Evolutionary conservation across 495 filamentous ascomycete genomes (phyloP).

Genomic region (Letharia lupina): DNA sequence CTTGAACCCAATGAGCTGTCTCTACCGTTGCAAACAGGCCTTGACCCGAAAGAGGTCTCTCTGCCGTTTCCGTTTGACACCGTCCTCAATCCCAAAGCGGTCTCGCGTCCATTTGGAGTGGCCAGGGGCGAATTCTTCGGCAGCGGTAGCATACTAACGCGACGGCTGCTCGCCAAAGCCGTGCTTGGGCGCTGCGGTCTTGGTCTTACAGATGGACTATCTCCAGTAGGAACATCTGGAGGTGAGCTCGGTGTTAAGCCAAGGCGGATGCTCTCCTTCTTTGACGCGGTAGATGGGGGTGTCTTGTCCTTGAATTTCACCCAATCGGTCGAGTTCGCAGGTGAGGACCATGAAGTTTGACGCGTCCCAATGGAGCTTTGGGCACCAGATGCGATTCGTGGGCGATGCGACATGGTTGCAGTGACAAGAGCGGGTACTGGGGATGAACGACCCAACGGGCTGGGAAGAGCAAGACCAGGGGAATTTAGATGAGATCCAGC

Average conservation of each 20-base stretch:
- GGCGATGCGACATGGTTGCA: slow-evolving; percentile 35
- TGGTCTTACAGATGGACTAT: slow-evolving; percentile 29
- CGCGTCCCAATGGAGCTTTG: slow-evolving; percentile 25
- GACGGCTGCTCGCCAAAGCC: slow-evolving; percentile 38
- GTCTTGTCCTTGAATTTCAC: slow-evolving; percentile 34
- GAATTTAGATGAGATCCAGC: slow-evolving; percentile 28
- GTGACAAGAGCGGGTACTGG: slow-evolving; percentile 31
- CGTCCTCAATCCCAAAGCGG: slow-evolving; percentile 9
- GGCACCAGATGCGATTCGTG: slow-evolving; percentile 35
- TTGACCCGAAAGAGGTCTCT: slow-evolving; percentile 9
- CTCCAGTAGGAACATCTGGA: slow-evolving; percentile 13
- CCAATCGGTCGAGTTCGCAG: slow-evolving; percentile 22
- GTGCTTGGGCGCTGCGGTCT: slow-evolving; percentile 38
- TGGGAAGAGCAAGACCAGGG: slow-evolving; percentile 29
- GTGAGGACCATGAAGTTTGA: slow-evolving; percentile 30
- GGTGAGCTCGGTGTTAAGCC: slow-evolving; percentile 6
- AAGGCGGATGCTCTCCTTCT: slow-evolving; percentile 11
- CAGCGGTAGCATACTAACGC: slow-evolving; percentile 43
- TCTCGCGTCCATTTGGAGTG: slow-evolving; percentile 7
- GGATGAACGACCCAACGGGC: slow-evolving; percentile 36
- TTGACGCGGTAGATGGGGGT: slow-evolving; percentile 11
- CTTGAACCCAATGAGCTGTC: slow-evolving; percentile 5
- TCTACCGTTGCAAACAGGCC: neutral
- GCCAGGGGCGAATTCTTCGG: slow-evolving; percentile 27
- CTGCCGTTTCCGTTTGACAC: slow-evolving; percentile 2